Base-by-base conservation (phyloP, 75 land plant genomes). In the Picea sitchensis region DNA sequence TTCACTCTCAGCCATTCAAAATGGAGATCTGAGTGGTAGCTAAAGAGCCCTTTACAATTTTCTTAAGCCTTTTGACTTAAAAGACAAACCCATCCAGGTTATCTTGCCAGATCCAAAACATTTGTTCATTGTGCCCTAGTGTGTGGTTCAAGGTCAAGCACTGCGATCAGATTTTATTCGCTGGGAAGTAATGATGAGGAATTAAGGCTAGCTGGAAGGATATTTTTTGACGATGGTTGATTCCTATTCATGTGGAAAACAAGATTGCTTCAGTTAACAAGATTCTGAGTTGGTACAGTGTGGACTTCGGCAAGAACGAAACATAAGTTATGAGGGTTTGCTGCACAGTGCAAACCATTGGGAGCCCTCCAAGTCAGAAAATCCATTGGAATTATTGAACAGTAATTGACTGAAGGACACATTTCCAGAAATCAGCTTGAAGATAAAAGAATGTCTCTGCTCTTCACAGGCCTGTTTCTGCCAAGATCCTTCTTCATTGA, bases 271-370 rank as follows among this genome's bases (percentile, higher is more conserved):
- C 80, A 0, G 82, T 76, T 12, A 92, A 83, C 75, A 86, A 83
- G 76, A 85, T 92, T 76, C 75, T 93, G 47, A 83, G 77, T 75
- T 93, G 94, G 96, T 93, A 60, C 71, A 90, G 91, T 61, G 86
- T 74, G 12, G 97, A 95, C 85, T 94, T 92, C 76, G 98, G 98
- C 15, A 94, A 94, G 83, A 94, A 89, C 79, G 95, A 95, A 79
- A 75, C 79, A 54, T 94, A 94, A 69, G 92, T 92, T 36, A 61
- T 93, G 82, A 89, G 88, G 77, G 87, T 89, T 83, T n/a, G n/a
- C n/a, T n/a, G n/a, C n/a, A n/a, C n/a, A 83, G 83, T 18, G 90
- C 87, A 57, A 89, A 88, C 57, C 88, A 91, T 78, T 61, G 92
- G 44, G 92, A 93, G 58, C 88, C 90, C 58, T 64, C 80, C 5